Percentiles rank a stretch among this genome's conserved stretches.
These are phyloP conservation scores for Neurospora sp. DNA, from an alignment of 495 filamentous ascomycete species.

Conservation along the genomic window DNA sequence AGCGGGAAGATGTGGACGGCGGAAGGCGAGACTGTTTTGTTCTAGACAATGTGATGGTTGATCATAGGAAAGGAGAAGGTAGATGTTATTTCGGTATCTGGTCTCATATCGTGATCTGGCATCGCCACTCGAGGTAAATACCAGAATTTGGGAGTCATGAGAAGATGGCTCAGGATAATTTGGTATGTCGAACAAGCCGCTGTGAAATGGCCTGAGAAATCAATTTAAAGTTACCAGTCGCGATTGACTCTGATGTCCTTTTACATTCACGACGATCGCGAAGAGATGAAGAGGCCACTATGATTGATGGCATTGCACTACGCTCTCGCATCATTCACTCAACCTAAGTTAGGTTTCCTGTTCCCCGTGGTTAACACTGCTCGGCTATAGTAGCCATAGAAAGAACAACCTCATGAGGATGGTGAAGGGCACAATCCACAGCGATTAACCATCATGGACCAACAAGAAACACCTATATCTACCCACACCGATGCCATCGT, in stretches of 20 bases:
- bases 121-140: neutral
- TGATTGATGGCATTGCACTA: too few species aligned
- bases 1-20: slow-evolving; percentile 21
- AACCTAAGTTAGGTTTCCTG: too few species aligned
- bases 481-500: too few species aligned
- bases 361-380: too few species aligned
- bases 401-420: too few species aligned
- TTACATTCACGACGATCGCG: neutral
- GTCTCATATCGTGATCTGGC: neutral
- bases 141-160: neutral
- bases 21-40: neutral
- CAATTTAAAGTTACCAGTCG: neutral
- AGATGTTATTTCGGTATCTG: neutral
- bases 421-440: too few species aligned
- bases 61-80: neutral
- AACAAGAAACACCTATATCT: too few species aligned
- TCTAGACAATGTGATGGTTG: neutral
- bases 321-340: too few species aligned
- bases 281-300: neutral
- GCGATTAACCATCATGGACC: too few species aligned
- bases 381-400: too few species aligned
- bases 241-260: neutral
- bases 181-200: neutral
- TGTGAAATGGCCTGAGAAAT: neutral
- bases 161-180: neutral